A percentile compares a stretch with the other conserved stretches of the same genome.
Conservation (phyloP, 2,329 filamentous ascomycete genomes). For the Hypoxylon sp. region DNA sequence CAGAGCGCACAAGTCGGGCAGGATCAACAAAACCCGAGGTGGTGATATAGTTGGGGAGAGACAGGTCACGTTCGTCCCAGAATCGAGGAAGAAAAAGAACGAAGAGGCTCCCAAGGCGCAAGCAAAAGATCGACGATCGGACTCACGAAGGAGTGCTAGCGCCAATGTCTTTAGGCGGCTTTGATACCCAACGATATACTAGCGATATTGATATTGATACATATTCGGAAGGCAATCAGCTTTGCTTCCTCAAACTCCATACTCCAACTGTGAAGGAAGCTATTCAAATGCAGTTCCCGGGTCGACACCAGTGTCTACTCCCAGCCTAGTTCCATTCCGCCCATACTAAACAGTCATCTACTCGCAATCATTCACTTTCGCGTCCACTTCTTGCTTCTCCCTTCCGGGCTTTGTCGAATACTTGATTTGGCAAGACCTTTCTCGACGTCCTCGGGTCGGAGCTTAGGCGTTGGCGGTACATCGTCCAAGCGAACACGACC, state of each 20-base stretch:
- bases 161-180: constrained; percentile 75
- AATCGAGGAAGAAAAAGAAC: constrained; percentile 65
- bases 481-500: constrained; percentile 67
- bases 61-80: constrained; percentile 80
- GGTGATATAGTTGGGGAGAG: constrained; percentile 73
- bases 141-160: constrained; percentile 78
- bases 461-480: constrained; percentile 71
- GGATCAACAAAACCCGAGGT: constrained; percentile 60
- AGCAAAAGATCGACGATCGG: constrained; percentile 52
- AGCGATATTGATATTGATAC: constrained; percentile 42
- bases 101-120: constrained; percentile 43
- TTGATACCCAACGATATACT: constrained; percentile 66
- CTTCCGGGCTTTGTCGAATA: constrained; percentile 48
- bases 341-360: constrained; percentile 10
- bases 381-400: constrained; percentile 51
- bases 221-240: constrained; percentile 29
- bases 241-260: constrained; percentile 38
- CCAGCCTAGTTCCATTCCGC: constrained; percentile 19
- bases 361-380: constrained; percentile 45
- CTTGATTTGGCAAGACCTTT: constrained; percentile 64
- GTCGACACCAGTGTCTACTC: constrained; percentile 20
- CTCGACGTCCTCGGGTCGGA: constrained; percentile 70
- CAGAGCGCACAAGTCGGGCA: constrained; percentile 66
- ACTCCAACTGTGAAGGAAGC: constrained; percentile 25
- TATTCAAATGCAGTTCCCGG: constrained; percentile 20